Evolutionary conservation across 352 stramenopile species (phyloP), one percentile per base, ranked within the genome.

Genomic region (Pythium periplocum): DNA sequence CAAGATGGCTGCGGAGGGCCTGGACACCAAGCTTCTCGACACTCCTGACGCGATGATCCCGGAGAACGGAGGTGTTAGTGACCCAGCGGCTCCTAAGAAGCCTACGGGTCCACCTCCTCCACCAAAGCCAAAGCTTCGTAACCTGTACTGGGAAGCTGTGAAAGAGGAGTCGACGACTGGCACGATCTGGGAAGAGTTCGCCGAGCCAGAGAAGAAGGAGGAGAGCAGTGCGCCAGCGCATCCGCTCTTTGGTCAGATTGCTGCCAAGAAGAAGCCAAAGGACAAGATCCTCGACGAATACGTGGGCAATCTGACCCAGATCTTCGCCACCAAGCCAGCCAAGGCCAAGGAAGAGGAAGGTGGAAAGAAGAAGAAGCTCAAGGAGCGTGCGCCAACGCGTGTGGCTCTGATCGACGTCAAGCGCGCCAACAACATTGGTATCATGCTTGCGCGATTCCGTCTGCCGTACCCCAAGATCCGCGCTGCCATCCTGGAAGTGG

Each of bases 1-100:
- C 62, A 96, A 95, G 37, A 96, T 98, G 88, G 78, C 47, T 6
- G 79, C 87, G 8, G 95, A 98, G 70, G 88, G 87, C 7, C 66
- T 98, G 48, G 90, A 98, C 59, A 64, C 81, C 32, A 83, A 72
- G 46, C 56, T 97, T 41, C 81, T 98, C 60, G 89, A 98, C 54
- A 82, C 68, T 37, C 84, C 82, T 0, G 83, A 92, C n/a, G 65
- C 59, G 11, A 74, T 89, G 68, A 78, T 93, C 55, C 63, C 73
- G 17, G 75, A 86, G n/a, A 57, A 57, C 1, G 45, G 32, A 11
- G 66, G 73, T 10, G 62, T 58, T 12, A 48, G 55, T 5, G 66
- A 67, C 9, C 17, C 17, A 26, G 44, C 44, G 8, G 46, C 48
- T 4, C 50, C 61, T 2, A 70, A 52, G 35, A 64, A 58, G 26